phyloP scores from a whole-genome alignment of 352 stramenopile species.

The Phytophthora meadii region DNA sequence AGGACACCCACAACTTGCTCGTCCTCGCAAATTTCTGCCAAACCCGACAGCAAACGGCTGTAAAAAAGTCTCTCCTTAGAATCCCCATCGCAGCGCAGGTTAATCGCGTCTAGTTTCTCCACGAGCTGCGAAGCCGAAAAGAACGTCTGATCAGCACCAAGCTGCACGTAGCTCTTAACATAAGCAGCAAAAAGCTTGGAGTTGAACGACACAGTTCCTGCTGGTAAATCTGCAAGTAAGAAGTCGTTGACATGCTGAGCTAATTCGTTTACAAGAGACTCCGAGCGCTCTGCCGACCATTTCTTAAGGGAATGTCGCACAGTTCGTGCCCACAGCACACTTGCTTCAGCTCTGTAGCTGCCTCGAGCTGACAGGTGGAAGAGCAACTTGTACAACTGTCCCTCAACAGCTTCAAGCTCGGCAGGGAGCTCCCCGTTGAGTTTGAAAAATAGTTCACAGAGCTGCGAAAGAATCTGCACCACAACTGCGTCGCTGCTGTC shows the following conservation, averaged over 20 bases:
- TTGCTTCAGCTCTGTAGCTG: slow-evolving; percentile 57
- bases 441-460: slow-evolving; percentile 66
- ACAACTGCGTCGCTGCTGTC: slow-evolving; percentile 52
- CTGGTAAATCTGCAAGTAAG: slow-evolving; percentile 40
- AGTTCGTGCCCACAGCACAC: slow-evolving; percentile 53
- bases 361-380: slow-evolving; percentile 69
- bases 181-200: slow-evolving; percentile 59
- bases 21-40: slow-evolving; percentile 71
- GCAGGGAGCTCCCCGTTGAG: slow-evolving; percentile 44
- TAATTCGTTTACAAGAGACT: slow-evolving; percentile 56
- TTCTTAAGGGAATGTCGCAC: slow-evolving; percentile 44
- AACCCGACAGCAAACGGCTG: slow-evolving; percentile 54
- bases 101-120: slow-evolving; percentile 60
- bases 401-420: slow-evolving; percentile 64
- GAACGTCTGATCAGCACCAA: slow-evolving; percentile 42
- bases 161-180: slow-evolving; percentile 55
- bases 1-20: slow-evolving; percentile 46
- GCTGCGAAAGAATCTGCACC: slow-evolving; percentile 65
- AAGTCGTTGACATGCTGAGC: slow-evolving; percentile 61
- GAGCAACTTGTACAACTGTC: slow-evolving; percentile 59
- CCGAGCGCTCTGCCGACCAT: slow-evolving; percentile 45
- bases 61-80: slow-evolving; percentile 41
- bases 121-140: slow-evolving; percentile 47
- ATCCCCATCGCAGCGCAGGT: slow-evolving; percentile 43
- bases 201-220: slow-evolving; percentile 45